A percentile compares a stretch with the other conserved stretches of the same genome.
Evolutionary conservation across 331 rosid species (phyloP).

Genomic region (Rosa hybrid): DNA sequence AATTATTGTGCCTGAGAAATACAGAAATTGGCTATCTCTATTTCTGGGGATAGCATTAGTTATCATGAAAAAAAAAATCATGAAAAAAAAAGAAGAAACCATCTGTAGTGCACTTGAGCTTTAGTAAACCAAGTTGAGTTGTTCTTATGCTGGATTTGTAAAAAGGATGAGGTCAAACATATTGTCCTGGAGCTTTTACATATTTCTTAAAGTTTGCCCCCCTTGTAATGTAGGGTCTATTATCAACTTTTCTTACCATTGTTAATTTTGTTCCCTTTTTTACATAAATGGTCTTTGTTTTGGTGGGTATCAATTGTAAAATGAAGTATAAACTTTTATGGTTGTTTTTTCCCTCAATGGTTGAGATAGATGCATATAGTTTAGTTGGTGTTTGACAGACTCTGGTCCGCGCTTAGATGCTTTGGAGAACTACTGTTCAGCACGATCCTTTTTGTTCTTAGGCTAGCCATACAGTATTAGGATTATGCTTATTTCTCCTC

Average conservation of each 20-base stretch:
- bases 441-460: background rate
- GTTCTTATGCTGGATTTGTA: too few relatives aligned
- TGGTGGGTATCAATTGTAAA: background rate
- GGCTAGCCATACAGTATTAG: background rate
- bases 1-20: too few relatives aligned
- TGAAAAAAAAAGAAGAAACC: too few relatives aligned
- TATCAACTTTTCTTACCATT: background rate
- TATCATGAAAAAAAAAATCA: too few relatives aligned
- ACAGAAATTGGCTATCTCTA: too few relatives aligned
- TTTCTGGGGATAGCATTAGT: too few relatives aligned
- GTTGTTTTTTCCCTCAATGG: background rate
- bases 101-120: too few relatives aligned
- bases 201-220: too few relatives aligned
- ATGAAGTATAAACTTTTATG: background rate
- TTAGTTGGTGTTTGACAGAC: background rate
- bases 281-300: background rate
- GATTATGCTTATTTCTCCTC: background rate
- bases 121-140: too few relatives aligned
- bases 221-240: background rate
- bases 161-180: too few relatives aligned
- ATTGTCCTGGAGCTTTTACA: too few relatives aligned
- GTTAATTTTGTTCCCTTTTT: background rate
- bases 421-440: constrained; percentile 3
- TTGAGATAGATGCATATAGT: background rate
- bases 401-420: background rate